A percentile compares a stretch with the other conserved stretches of the same genome.
Conservation (phyloP, 1,284 basidiomycete genomes). For the Ceratobasidium theobromae region DNA sequence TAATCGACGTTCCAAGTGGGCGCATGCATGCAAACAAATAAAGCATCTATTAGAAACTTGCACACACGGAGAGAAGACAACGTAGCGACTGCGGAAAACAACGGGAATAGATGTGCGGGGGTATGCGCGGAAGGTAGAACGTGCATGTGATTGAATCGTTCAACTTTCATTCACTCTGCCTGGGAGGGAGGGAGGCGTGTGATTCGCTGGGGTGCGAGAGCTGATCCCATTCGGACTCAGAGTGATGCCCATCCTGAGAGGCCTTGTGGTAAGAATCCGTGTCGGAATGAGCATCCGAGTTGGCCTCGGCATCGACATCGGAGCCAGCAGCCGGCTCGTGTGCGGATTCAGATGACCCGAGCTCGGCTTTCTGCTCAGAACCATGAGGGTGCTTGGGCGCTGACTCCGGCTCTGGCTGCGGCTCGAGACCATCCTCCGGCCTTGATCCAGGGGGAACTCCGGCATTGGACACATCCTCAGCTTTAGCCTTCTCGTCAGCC, state of each 20-base stretch:
- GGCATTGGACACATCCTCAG: constrained; percentile 18
- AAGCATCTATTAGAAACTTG: constrained; percentile 62
- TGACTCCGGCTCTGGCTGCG: neutral
- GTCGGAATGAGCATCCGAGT: constrained; percentile 9
- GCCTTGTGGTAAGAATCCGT: constrained; percentile 44
- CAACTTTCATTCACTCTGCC: constrained; percentile 6
- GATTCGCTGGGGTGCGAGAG: constrained; percentile 65
- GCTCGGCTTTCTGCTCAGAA: neutral
- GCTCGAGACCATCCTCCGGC: neutral
- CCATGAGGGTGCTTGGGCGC: neutral
- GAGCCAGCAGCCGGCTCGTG: neutral
- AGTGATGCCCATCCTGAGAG: constrained; percentile 62
- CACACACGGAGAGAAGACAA: constrained; percentile 25
- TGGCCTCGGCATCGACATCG: neutral
- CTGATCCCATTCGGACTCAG: constrained; percentile 82
- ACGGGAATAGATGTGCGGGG: constrained; percentile 26
- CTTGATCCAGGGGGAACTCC: neutral
- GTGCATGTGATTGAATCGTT: neutral
- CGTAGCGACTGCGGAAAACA: constrained; percentile 38
- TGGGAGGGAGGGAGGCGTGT: constrained; percentile 47
- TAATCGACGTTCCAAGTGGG: neutral
- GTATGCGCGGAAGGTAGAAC: constrained; percentile 19
- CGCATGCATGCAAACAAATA: constrained; percentile 31
- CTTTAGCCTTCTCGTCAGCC: constrained; percentile 3
- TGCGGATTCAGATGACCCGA: neutral